Evolutionary conservation across 139 green algal genomes (phyloP).

Genomic region (Chlamydomonas asymmetrica): DNA sequence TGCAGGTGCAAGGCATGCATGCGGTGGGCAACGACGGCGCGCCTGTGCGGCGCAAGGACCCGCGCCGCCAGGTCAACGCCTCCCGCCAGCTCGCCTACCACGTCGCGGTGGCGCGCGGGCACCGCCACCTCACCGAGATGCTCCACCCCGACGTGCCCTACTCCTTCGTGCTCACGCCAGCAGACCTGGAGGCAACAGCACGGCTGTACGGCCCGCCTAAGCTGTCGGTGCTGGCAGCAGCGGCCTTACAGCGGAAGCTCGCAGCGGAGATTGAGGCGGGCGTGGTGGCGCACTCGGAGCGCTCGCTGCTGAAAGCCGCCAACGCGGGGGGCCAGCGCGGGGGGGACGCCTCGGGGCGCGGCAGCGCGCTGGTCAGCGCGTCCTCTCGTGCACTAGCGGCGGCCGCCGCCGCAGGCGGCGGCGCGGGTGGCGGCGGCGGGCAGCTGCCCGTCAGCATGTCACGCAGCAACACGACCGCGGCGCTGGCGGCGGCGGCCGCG

Average conservation of each 20-base stretch:
- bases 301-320: too few species aligned
- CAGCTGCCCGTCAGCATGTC: background rate
- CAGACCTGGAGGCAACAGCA: conserved; percentile 21
- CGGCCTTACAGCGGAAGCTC: conserved; percentile 37
- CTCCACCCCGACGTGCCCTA: conserved; percentile 50
- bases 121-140: conserved; percentile 38
- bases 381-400: background rate
- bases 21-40: too few species aligned
- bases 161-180: conserved; percentile 43
- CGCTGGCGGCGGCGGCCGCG: conserved; percentile 16
- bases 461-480: background rate
- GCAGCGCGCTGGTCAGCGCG: too few species aligned
- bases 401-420: background rate
- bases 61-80: conserved; percentile 27
- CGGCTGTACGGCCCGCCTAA: conserved; percentile 17
- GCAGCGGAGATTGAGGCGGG: conserved; percentile 30
- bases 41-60: conserved; percentile 14
- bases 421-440: background rate
- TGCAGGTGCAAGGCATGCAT: too few species aligned
- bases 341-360: too few species aligned
- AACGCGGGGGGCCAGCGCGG: too few species aligned
- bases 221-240: conserved; percentile 35
- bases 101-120: conserved; percentile 29
- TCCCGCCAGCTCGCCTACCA: conserved; percentile 40
- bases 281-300: too few species aligned